Conservation (phyloP, 768 basidiomycete genomes). For the Tubosaeta brunneosetosa region DNA sequence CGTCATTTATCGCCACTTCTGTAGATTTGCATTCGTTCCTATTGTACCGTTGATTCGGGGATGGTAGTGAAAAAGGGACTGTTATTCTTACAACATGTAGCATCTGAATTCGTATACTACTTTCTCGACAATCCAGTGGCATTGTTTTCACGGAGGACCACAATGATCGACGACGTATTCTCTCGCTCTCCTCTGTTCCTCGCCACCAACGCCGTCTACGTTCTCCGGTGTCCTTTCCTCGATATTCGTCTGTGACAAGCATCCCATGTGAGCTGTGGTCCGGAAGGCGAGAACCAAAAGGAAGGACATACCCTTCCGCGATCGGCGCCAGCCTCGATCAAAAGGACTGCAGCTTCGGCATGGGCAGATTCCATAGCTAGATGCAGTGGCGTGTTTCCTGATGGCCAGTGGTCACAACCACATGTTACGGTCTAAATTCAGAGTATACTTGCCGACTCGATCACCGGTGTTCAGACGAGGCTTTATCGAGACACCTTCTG, state of each 20-base stretch:
- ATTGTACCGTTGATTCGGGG: constrained; percentile 7
- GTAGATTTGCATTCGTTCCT: constrained; percentile 8
- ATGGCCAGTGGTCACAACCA: constrained; percentile 7
- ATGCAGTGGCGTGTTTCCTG: constrained; percentile 95
- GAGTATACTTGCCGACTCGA: constrained; percentile 53
- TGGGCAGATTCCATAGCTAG: constrained; percentile 96
- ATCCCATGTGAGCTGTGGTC: constrained; percentile 1
- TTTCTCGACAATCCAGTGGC: background rate
- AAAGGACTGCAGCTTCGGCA: constrained; percentile 80
- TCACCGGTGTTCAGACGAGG: constrained; percentile 83
- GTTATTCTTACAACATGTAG: background rate
- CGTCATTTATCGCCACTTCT: background rate
- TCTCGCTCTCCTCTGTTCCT: constrained; percentile 76
- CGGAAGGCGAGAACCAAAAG: background rate
- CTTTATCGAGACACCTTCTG: constrained; percentile 61
- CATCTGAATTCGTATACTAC: background rate
- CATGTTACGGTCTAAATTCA: background rate
- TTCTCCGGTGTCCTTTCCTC: constrained; percentile 87
- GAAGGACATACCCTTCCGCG: constrained; percentile 65
- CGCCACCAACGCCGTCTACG: constrained; percentile 83
- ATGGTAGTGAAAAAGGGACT: background rate
- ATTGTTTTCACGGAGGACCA: constrained; percentile 36
- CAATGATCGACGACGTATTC: constrained; percentile 73
- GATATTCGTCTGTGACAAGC: constrained; percentile 57
- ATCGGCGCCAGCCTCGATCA: constrained; percentile 96